Evolutionary conservation across 352 stramenopile genomes (phyloP), one percentile per base, ranked within the genome.

Genomic region (Pythium brachiatum): DNA sequence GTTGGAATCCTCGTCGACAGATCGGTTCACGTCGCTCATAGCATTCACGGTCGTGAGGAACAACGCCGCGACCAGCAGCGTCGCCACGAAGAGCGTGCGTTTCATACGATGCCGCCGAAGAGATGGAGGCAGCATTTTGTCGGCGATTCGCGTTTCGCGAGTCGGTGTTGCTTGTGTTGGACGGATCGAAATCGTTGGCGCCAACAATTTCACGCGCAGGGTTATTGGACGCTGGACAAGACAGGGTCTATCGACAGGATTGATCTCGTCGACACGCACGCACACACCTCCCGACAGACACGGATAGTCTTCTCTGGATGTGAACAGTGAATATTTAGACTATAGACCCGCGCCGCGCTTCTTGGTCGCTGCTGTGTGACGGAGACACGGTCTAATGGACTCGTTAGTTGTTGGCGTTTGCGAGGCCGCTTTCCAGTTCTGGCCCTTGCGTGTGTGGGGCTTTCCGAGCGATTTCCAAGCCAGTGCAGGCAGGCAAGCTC

Each of bases 11-110:
- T 64, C 50, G 16, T 46, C 48, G 2, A 21, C 41, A 9, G 27
- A 11, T 13, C 38, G 41, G 6, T 20, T 41, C 3, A 50, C 51
- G 13, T 27, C 32, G 18, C 21, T 29, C 26, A 43, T 31, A 11
- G 50, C 48, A 20, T 53, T 1, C 6, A 32, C 53, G 12, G 29
- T 18, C 12, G 61, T 53, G 44, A 68, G 46, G 12, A 62, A 18
- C 7, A 63, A 38, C 53, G 61, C 53, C 15, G 48, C 61, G 36
- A 62, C 32, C 18, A 68, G 31, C 41, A 53, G 44, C 18, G 41
- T 41, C 32, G 53, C 53, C 21, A 50, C 27, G 18, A n/a, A 41
- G 20, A 63, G 1, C 18, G 62, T 38, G 7, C 53, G 60, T 11
- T 32, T 53, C 15, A 34, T 25, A 12, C 52, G 61, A 29, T 59